Evolutionary conservation across 148 eudicot species (phyloP), one percentile per base, ranked within the genome.

Genomic region (Euryodendron excelsum): DNA sequence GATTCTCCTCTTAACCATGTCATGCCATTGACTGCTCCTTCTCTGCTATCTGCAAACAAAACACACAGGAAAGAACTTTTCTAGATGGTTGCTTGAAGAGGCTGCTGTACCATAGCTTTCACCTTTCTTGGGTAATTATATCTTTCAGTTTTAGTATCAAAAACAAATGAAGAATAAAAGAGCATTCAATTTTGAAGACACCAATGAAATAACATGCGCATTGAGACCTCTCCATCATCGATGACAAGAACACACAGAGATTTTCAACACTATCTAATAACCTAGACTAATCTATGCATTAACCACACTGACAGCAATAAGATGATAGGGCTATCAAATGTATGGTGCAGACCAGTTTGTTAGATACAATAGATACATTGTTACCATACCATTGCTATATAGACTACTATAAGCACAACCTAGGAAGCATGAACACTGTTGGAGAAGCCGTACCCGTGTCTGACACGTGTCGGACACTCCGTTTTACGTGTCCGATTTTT

Each of bases 1-100:
- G 87, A 85, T 80, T 93, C 97, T 53, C 96, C 97, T 90, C 94
- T 92, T 67, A 96, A 64, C 98, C 98, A 96, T 82, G 91, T 80
- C 84, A 96, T 89, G 75, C 92, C 86, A 81, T 89, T 91, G 9
- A 89, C 65, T 18, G 90, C 88, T 81, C 89, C 98, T 77, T 82
- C 91, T 63, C 90, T 80, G 69, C 84, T 67, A 82, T 94, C 99
- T 96, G 91, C 68, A 81, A 74, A 39, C 25, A 44, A 20, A 31
- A 41, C 30, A 45, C 9, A 28, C 20, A 73, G 23, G 1, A 59
- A 28, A 34, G 14, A 52, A 7, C 8, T 44, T 31, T 37, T 58
- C 15, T 20, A 78, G 53, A 53, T 17, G 27, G 58, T 27, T 15
- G 58, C 47, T 25, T 69, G 73, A 69, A 67, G 33, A 45, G 70